A percentile compares a stretch with the other conserved stretches of the same genome.
Evolutionary conservation across 2,329 filamentous ascomycete species (phyloP).

Genomic region (Aspergillus sp.): DNA sequence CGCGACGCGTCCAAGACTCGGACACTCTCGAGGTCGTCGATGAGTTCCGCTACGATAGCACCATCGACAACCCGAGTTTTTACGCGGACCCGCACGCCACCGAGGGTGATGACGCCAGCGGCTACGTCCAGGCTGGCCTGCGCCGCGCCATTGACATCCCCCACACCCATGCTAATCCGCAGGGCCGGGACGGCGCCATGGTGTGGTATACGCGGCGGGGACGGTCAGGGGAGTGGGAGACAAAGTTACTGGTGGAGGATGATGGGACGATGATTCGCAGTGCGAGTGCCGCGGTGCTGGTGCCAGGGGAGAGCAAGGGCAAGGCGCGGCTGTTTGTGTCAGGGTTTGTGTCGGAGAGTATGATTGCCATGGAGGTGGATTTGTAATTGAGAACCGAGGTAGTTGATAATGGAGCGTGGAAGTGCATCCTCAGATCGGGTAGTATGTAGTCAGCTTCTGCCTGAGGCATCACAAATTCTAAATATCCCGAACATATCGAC

Average conservation of each 20-base stretch:
- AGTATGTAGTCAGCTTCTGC: background rate
- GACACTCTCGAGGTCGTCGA: slow-evolving; percentile 42
- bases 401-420: too few relatives aligned
- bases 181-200: slow-evolving; percentile 42
- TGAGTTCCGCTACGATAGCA: slow-evolving; percentile 42
- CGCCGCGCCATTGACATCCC: slow-evolving; percentile 40
- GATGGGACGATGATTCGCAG: slow-evolving; percentile 52
- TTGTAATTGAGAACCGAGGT: slow-evolving; percentile 25
- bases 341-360: slow-evolving; percentile 50
- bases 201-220: slow-evolving; percentile 46
- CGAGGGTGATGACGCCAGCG: slow-evolving; percentile 48
- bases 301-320: slow-evolving; percentile 51
- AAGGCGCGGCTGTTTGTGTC: slow-evolving; percentile 59
- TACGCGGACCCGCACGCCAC: slow-evolving; percentile 54
- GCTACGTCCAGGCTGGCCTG: slow-evolving; percentile 53
- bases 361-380: slow-evolving; percentile 54
- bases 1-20: slow-evolving; percentile 19
- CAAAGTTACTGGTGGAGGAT: slow-evolving; percentile 55
- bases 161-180: slow-evolving; percentile 27
- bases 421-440: too few relatives aligned
- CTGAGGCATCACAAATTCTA: background rate
- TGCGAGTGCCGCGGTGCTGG: slow-evolving; percentile 52
- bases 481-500: slow-evolving; percentile 5
- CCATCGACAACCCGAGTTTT: slow-evolving; percentile 59
- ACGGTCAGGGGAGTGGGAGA: slow-evolving; percentile 38